These are phyloP conservation scores for Sarcocystis neurona DNA, from an alignment of 169 alveolate species.

Conservation along the genomic window DNA sequence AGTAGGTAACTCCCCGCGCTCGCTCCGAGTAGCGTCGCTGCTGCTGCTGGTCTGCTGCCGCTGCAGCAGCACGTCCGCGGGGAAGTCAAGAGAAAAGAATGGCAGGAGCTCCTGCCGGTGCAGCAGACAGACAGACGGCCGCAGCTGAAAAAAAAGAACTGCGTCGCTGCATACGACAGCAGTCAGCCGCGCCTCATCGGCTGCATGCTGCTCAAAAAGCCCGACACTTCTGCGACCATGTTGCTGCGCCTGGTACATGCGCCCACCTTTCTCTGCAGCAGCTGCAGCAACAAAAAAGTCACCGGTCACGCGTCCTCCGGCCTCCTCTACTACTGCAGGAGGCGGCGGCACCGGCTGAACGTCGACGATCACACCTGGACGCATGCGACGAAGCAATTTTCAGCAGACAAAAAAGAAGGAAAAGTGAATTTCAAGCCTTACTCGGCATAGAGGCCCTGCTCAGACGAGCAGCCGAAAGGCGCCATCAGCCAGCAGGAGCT, in stretches of 20 bases:
- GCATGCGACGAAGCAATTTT: too few species aligned
- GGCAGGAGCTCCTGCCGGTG: background rate
- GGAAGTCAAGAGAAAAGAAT: too few species aligned
- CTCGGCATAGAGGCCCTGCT: too few species aligned
- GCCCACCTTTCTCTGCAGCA: background rate
- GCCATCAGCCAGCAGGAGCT: too few species aligned
- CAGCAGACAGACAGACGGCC: background rate
- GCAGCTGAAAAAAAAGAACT: background rate
- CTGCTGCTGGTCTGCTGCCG: background rate
- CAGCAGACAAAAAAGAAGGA: too few species aligned
- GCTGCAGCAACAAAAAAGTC: background rate
- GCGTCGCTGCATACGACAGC: slow-evolving; percentile 20
- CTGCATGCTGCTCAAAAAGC: background rate
- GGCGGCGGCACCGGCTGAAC: background rate
- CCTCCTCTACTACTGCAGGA: background rate
- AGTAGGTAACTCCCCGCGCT: background rate
- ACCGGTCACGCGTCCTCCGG: too few species aligned
- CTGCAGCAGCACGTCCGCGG: background rate
- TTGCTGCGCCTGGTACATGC: too few species aligned
- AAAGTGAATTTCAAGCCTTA: too few species aligned
- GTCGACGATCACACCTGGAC: slow-evolving; percentile 34
- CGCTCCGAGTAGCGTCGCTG: background rate
- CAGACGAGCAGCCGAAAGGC: too few species aligned
- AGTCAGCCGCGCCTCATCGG: slow-evolving; percentile 3
- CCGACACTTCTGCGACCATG: too few species aligned